Conservation (phyloP, 2,329 filamentous ascomycete species). For the Pseudogymnoascus sp. region DNA sequence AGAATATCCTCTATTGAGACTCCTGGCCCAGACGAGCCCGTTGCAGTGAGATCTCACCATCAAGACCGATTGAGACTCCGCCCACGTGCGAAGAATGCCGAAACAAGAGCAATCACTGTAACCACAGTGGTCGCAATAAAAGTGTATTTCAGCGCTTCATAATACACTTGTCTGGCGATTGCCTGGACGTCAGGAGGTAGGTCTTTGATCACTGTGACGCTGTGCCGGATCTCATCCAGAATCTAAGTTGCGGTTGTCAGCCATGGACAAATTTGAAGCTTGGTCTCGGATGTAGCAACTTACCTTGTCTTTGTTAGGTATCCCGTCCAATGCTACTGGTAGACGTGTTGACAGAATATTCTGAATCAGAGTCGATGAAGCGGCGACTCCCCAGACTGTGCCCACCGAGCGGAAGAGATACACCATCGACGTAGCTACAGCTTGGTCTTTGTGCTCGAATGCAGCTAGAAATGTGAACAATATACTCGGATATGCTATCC, state of each 20-base stretch:
- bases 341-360: constrained; percentile 51
- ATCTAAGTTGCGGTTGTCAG: constrained; percentile 37
- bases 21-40: no score
- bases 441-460: constrained; percentile 59
- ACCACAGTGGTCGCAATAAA: constrained; percentile 50
- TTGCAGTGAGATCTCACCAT: background rate
- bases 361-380: constrained; percentile 56
- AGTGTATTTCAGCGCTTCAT: constrained; percentile 49
- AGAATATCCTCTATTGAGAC: background rate
- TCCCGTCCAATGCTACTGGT: constrained; percentile 45
- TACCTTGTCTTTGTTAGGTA: constrained; percentile 54
- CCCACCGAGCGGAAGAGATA: constrained; percentile 59
- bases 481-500: constrained; percentile 51
- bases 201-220: constrained; percentile 47
- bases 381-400: constrained; percentile 57
- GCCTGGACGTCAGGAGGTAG: constrained; percentile 52
- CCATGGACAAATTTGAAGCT: constrained; percentile 11
- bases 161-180: constrained; percentile 52
- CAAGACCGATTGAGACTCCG: constrained; percentile 15
- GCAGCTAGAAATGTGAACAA: constrained; percentile 57
- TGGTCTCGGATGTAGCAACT: constrained; percentile 19
- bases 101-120: constrained; percentile 42
- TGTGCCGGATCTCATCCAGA: constrained; percentile 56
- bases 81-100: constrained; percentile 38
- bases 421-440: constrained; percentile 55